Evolutionary conservation across 1,139 yeast species (phyloP).

Genomic region (Arxiozyma telluris): DNA sequence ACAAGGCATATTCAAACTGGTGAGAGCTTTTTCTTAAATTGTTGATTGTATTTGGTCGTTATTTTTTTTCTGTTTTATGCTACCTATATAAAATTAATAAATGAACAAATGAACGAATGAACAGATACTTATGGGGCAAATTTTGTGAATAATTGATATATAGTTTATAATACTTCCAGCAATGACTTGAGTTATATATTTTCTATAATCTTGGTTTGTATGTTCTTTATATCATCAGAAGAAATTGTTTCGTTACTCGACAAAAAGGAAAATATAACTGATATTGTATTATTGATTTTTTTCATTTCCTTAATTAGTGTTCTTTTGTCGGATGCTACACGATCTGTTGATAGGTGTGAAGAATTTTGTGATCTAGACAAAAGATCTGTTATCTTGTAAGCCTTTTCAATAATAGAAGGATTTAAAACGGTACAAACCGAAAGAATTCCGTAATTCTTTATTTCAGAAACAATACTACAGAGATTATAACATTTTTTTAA

Average conservation of each 20-base stretch:
- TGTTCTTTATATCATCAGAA: slow-evolving; percentile 11
- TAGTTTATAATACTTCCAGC: neutral
- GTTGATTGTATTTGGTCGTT: neutral
- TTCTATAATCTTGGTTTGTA: slow-evolving; percentile 22
- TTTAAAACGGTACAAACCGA: slow-evolving; percentile 26
- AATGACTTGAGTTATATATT: neutral
- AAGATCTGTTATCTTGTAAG: slow-evolving; percentile 23
- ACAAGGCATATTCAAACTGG: slow-evolving; percentile 26
- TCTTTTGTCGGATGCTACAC: neutral
- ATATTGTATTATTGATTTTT: slow-evolving; percentile 18
- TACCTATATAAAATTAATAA: no score
- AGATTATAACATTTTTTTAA: slow-evolving; percentile 29
- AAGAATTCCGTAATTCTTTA: slow-evolving; percentile 29
- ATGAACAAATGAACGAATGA: no score
- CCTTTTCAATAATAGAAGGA: slow-evolving; percentile 20
- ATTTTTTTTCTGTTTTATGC: neutral
- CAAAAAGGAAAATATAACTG: slow-evolving; percentile 10
- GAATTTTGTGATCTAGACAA: neutral
- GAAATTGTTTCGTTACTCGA: slow-evolving; percentile 4
- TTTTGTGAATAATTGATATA: neutral
- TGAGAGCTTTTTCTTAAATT: slow-evolving; percentile 21
- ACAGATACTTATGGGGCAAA: no score
- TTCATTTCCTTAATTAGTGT: slow-evolving; percentile 14
- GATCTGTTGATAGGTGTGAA: neutral
- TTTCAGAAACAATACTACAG: neutral